phyloP scores from a whole-genome alignment of 2,329 filamentous ascomycete genomes.

The Coniochaeta ligniaria region DNA sequence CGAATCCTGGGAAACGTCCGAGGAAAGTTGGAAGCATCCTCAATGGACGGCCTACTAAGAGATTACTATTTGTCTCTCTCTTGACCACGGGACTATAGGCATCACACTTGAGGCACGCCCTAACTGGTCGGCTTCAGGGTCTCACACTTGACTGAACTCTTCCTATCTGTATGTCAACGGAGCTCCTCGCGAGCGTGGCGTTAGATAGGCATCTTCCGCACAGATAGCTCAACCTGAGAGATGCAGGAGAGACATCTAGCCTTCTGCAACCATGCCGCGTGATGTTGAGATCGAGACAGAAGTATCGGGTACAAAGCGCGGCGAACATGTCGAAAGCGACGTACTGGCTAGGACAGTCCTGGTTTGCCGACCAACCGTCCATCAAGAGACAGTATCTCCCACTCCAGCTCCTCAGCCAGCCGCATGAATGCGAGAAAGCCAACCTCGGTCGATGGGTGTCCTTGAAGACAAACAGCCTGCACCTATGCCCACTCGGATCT shows the following conservation, averaged over 20 bases:
- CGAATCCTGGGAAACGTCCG: no score
- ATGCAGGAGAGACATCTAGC: no score
- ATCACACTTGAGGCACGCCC: no score
- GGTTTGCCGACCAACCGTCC: neutral
- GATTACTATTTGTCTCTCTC: neutral
- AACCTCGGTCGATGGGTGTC: neutral
- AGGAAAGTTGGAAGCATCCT: neutral
- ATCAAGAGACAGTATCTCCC: neutral
- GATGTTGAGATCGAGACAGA: neutral
- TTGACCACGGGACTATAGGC: no score
- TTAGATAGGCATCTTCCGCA: no score
- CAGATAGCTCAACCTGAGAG: no score
- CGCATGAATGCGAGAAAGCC: neutral
- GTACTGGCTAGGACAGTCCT: neutral
- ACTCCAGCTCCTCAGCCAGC: neutral
- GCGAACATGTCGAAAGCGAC: neutral
- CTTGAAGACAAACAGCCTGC: neutral
- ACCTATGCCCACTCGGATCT: neutral
- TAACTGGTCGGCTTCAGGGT: no score
- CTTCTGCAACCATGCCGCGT: neutral
- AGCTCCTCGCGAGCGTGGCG: no score
- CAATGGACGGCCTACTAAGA: neutral
- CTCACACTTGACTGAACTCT: no score
- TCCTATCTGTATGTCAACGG: no score
- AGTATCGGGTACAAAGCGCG: neutral